Evolutionary conservation across 139 green algal species (phyloP).

Genomic region (Bryopsis sp.): DNA sequence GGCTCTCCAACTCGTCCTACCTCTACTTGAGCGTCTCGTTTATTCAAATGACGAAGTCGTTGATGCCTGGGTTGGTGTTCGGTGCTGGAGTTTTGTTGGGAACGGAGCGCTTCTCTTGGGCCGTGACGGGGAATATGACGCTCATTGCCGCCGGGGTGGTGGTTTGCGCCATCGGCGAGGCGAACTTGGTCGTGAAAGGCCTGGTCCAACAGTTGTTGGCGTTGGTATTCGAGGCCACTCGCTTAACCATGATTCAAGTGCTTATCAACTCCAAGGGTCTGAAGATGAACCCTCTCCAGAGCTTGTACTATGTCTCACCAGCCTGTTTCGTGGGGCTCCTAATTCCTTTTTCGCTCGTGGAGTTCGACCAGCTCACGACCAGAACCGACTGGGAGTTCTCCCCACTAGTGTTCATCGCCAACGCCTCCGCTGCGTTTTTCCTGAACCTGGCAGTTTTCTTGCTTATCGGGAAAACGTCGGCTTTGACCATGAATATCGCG

Average conservation of each 20-base stretch:
- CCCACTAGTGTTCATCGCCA: conserved; percentile 22
- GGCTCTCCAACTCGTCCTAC: conserved; percentile 94
- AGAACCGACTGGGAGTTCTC: not conserved
- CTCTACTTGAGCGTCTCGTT: conserved; percentile 95
- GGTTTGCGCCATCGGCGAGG: conserved; percentile 65
- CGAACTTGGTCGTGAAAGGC: conserved; percentile 81
- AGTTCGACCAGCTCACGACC: conserved; percentile 18
- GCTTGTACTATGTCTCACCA: conserved; percentile 83
- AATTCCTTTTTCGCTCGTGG: conserved; percentile 55
- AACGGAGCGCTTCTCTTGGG: conserved; percentile 61
- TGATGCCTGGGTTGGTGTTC: conserved; percentile 81
- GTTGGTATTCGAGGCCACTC: conserved; percentile 72
- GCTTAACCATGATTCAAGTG: conserved; percentile 81
- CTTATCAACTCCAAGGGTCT: conserved; percentile 77
- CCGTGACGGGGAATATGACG: conserved; percentile 68
- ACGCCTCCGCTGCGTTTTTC: conserved; percentile 58
- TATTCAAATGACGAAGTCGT: conserved; percentile 97
- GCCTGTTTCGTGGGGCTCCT: conserved; percentile 65
- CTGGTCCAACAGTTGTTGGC: conserved; percentile 81
- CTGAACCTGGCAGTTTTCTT: conserved; percentile 72
- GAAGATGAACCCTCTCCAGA: conserved; percentile 80
- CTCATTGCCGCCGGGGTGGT: conserved; percentile 81
- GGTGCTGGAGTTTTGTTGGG: conserved; percentile 53
- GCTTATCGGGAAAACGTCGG: conserved; percentile 87
- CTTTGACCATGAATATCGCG: conserved; percentile 95